Evolutionary conservation across 495 filamentous ascomycete species (phyloP).

Genomic region (Penicillium psychrofluorescens): DNA sequence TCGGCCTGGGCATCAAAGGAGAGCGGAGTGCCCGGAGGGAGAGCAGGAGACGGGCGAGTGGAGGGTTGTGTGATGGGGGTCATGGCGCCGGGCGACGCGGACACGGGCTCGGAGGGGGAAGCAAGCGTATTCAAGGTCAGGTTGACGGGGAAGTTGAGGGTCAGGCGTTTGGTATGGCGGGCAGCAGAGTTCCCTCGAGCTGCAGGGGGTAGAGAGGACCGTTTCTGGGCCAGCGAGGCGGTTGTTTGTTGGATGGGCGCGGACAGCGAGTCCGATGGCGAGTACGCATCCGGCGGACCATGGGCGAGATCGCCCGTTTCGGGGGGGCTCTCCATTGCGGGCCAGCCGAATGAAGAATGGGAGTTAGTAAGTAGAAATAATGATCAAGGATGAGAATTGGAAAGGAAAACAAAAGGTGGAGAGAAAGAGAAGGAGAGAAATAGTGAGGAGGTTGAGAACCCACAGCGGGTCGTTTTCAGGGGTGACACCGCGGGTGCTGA

Average conservation of each 20-base stretch:
- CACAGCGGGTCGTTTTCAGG: no score
- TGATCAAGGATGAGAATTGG: background rate
- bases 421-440: background rate
- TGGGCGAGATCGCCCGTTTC: slow-evolving; percentile 23
- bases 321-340: slow-evolving; percentile 32
- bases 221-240: slow-evolving; percentile 19
- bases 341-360: slow-evolving; percentile 10
- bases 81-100: slow-evolving; percentile 31
- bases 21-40: slow-evolving; percentile 36
- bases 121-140: no score
- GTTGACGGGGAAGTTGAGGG: slow-evolving; percentile 68
- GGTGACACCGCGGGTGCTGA: no score
- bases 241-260: no score
- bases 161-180: slow-evolving; percentile 64
- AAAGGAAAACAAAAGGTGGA: background rate
- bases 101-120: slow-evolving; percentile 17
- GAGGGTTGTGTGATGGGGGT: slow-evolving; percentile 32
- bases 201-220: slow-evolving; percentile 41
- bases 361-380: slow-evolving; percentile 7
- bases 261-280: background rate
- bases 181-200: slow-evolving; percentile 44
- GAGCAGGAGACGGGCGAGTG: slow-evolving; percentile 20
- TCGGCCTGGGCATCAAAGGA: slow-evolving; percentile 41
- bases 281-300: slow-evolving; percentile 31
- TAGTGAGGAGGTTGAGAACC: background rate